Percentiles rank a stretch among this genome's conserved stretches.
Evolutionary conservation across 805 yeast species (phyloP).

Genomic region (Wickerhamiella brachini): DNA sequence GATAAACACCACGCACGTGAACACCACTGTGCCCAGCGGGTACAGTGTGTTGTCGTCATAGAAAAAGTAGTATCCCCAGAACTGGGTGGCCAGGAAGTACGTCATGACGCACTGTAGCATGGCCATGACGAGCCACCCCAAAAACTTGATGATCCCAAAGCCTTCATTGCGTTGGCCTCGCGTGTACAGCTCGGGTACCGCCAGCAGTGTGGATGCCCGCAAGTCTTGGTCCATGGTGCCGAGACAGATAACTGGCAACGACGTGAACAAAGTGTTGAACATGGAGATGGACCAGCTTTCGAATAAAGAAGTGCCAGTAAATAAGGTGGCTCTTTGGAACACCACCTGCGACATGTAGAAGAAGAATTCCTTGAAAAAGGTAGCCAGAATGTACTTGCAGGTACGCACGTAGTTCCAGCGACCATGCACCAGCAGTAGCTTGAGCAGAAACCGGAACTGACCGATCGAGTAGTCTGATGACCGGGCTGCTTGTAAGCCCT

Average conservation of each 20-base stretch:
- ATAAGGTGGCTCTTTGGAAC: slow-evolving; percentile 73
- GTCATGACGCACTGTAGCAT: slow-evolving; percentile 57
- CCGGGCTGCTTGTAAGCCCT: slow-evolving; percentile 93
- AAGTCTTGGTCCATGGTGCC: slow-evolving; percentile 95
- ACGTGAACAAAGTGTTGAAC: slow-evolving; percentile 93
- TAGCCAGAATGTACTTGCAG: slow-evolving; percentile 78
- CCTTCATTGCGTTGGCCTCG: slow-evolving; percentile 62
- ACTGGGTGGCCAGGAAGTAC: slow-evolving; percentile 48
- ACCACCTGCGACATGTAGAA: slow-evolving; percentile 82
- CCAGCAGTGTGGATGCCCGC: slow-evolving; percentile 72
- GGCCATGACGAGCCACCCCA: slow-evolving; percentile 69
- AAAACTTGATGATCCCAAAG: slow-evolving; percentile 56
- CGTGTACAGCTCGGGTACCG: slow-evolving; percentile 80
- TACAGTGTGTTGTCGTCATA: slow-evolving; percentile 61
- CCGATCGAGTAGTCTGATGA: slow-evolving; percentile 91
- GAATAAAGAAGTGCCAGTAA: slow-evolving; percentile 84
- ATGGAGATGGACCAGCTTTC: slow-evolving; percentile 95
- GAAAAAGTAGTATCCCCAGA: slow-evolving; percentile 57
- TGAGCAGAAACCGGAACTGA: slow-evolving; percentile 74
- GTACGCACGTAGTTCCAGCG: slow-evolving; percentile 89
- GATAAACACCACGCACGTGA: slow-evolving; percentile 54
- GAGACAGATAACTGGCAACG: slow-evolving; percentile 76
- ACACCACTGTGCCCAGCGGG: slow-evolving; percentile 68
- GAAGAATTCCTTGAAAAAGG: slow-evolving; percentile 86
- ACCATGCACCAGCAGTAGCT: slow-evolving; percentile 84